Conservation (phyloP, 2,329 filamentous ascomycete species). For the Fusarium sp. region DNA sequence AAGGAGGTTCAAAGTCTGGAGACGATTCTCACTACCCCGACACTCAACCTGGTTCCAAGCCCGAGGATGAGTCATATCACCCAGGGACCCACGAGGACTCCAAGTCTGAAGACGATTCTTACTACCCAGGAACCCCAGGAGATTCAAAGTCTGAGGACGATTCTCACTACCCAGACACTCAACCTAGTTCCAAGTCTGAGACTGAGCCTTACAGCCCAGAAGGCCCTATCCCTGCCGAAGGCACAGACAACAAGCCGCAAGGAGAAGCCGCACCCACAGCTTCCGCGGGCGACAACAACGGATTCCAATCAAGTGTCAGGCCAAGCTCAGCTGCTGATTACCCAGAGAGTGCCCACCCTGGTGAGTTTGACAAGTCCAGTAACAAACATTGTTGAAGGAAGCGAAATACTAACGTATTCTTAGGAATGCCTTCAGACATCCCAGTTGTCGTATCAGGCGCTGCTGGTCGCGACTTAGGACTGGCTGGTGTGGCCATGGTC, state of each 20-base stretch:
- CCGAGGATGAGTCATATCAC: not conserved
- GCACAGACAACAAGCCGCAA: not conserved
- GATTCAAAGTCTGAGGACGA: not conserved
- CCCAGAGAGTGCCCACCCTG: not conserved
- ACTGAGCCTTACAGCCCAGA: not conserved
- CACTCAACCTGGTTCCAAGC: not conserved
- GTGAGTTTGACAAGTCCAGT: constrained; percentile 2
- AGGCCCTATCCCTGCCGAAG: not conserved
- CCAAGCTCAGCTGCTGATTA: not conserved
- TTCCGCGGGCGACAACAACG: not conserved
- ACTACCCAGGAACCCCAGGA: not conserved
- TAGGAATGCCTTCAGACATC: constrained; percentile 6
- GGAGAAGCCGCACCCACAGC: not conserved
- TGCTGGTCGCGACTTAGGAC: not conserved
- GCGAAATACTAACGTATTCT: not conserved
- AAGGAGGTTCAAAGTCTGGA: not conserved
- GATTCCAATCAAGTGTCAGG: constrained; percentile 16
- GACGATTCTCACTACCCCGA: not conserved
- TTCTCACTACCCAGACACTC: not conserved
- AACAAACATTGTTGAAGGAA: too few relatives aligned
- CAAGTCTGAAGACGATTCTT: not conserved
- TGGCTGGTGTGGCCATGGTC: not conserved
- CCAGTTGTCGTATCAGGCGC: constrained; percentile 22
- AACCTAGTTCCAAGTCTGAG: not conserved
- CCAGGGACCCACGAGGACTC: not conserved